Conservation (phyloP, 306 rosid species). For the Senna tora region DNA sequence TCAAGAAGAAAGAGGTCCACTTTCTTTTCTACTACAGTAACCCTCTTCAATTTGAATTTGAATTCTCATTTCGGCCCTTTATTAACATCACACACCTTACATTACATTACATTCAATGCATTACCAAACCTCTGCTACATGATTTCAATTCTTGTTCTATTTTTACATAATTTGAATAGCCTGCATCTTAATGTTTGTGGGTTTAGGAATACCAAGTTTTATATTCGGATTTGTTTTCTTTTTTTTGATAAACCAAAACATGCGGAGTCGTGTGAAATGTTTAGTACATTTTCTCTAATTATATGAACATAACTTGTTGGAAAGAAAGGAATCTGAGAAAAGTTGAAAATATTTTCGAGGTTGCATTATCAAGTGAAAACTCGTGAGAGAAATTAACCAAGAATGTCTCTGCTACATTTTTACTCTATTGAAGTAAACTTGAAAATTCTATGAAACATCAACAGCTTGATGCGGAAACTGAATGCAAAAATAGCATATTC, state of each 20-base stretch:
- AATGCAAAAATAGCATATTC: conserved; percentile 41
- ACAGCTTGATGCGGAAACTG: conserved; percentile 22
- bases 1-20: not conserved
- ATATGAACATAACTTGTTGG: not conserved
- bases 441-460: conserved; percentile 33
- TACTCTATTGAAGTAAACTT: not conserved
- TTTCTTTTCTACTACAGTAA: no score
- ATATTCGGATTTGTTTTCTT: no score
- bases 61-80: not conserved
- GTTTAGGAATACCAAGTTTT: no score
- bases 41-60: not conserved
- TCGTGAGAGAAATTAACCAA: not conserved
- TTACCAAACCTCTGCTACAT: not conserved
- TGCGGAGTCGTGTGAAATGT: no score
- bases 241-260: no score
- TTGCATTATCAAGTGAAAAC: conserved; percentile 5
- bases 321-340: not conserved
- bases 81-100: not conserved
- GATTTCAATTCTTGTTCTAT: no score
- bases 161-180: no score
- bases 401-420: conserved; percentile 11
- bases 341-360: conserved; percentile 8
- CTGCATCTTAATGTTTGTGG: no score
- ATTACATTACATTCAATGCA: not conserved
- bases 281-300: not conserved